These are phyloP conservation scores for Hysterangium stoloniferum DNA, from an alignment of 768 basidiomycete species.

Conservation along the genomic window DNA sequence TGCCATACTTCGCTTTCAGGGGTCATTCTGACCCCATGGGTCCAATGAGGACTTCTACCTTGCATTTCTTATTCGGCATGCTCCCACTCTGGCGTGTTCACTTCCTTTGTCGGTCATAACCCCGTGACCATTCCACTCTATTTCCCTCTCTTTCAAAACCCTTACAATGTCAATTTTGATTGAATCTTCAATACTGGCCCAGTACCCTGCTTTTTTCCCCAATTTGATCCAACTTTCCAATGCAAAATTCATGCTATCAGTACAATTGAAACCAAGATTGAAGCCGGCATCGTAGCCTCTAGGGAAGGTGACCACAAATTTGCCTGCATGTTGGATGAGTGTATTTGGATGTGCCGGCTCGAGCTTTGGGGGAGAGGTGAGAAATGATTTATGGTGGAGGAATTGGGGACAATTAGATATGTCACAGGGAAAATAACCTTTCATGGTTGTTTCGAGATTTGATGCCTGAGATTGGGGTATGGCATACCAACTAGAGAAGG, in stretches of 20 bases:
- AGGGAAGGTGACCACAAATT: constrained; percentile 94
- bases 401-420: constrained; percentile 85
- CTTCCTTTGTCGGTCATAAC: too few species aligned
- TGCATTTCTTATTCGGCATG: too few species aligned
- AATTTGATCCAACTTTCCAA: constrained; percentile 90
- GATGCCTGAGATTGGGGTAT: constrained; percentile 80
- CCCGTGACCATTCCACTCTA: not conserved
- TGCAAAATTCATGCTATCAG: constrained; percentile 96
- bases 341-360: constrained; percentile 65
- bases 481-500: constrained; percentile 78
- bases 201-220: constrained; percentile 72
- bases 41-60: too few species aligned
- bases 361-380: constrained; percentile 80
- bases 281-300: constrained; percentile 95
- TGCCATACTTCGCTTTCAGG: too few species aligned
- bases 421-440: constrained; percentile 84
- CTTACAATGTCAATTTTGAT: constrained; percentile 7
- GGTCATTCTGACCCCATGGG: too few species aligned
- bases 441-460: constrained; percentile 85
- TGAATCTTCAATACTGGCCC: constrained; percentile 47
- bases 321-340: constrained; percentile 88
- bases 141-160: constrained; percentile 4
- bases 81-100: too few species aligned
- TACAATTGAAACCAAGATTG: constrained; percentile 94
- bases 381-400: constrained; percentile 91